These are phyloP conservation scores for Durusdinium trenchii DNA, from an alignment of 73 alveolate species.

Conservation along the genomic window DNA sequence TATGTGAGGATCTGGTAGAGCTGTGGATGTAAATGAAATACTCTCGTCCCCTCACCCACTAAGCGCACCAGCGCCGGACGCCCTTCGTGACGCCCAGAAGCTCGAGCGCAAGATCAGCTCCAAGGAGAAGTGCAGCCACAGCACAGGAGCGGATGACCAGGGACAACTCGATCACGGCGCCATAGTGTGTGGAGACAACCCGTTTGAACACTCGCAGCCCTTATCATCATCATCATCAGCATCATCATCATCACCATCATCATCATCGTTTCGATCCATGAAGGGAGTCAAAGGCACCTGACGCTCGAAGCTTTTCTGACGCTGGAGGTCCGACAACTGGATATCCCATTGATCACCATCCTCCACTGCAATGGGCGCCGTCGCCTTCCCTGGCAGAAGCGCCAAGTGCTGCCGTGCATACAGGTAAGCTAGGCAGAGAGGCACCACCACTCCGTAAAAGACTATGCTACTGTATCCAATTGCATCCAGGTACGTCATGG, in stretches of 20 bases:
- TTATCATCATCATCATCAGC: neutral
- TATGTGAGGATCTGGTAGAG: too few species aligned
- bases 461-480: neutral
- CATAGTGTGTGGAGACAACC: too few species aligned
- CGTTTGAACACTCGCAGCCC: neutral
- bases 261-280: neutral
- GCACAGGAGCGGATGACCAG: too few species aligned
- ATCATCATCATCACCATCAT: neutral
- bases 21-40: too few species aligned
- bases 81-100: too few species aligned
- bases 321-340: neutral
- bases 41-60: too few species aligned
- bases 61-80: too few species aligned
- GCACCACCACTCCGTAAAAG: neutral
- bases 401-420: neutral
- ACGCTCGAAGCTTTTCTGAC: neutral
- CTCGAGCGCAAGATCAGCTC: too few species aligned
- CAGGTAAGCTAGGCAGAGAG: neutral
- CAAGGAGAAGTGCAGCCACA: too few species aligned
- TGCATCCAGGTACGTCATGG: neutral
- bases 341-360: neutral
- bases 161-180: too few species aligned
- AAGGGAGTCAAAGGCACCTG: neutral
- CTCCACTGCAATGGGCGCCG: neutral
- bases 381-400: neutral